phyloP scores from a whole-genome alignment of 2,329 filamentous ascomycete genomes.

The Penicillium sp. region DNA sequence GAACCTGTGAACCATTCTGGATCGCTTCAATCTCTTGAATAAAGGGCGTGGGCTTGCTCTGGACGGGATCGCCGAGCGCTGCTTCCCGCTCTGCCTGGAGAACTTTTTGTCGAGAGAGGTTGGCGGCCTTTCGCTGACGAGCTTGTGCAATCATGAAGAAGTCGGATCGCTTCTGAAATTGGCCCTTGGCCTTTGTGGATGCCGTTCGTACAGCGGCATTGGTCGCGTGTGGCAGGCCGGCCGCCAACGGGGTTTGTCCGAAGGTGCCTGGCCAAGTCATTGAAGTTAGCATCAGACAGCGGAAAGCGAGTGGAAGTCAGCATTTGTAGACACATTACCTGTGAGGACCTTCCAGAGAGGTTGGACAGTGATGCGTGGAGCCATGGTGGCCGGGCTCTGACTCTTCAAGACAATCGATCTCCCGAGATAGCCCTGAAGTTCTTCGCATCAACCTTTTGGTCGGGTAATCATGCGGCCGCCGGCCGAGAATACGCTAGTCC shows the following conservation, averaged over 20 bases:
- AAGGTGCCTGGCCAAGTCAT: conserved; percentile 28
- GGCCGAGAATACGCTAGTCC: conserved; percentile 29
- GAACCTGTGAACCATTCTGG: conserved; percentile 20
- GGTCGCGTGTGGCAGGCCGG: conserved; percentile 54
- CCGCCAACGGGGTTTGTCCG: conserved; percentile 49
- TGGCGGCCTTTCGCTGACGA: conserved; percentile 79
- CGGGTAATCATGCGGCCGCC: conserved; percentile 37
- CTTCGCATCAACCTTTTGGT: conserved; percentile 24
- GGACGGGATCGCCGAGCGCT: conserved; percentile 74
- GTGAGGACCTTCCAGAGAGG: conserved; percentile 62
- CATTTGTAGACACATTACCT: conserved; percentile 51
- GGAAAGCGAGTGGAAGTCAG: neutral
- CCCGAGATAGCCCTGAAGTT: conserved; percentile 20
- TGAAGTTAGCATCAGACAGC: conserved; percentile 12
- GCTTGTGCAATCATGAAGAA: conserved; percentile 82
- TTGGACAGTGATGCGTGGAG: conserved; percentile 65
- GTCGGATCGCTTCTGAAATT: conserved; percentile 70
- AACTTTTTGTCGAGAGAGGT: conserved; percentile 72
- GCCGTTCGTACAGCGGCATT: conserved; percentile 63
- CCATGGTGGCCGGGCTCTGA: conserved; percentile 54
- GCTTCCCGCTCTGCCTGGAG: conserved; percentile 66
- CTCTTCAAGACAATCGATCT: neutral
- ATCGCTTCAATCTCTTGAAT: conserved; percentile 51
- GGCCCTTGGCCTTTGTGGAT: conserved; percentile 64
- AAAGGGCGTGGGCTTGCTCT: conserved; percentile 78